phyloP scores from a whole-genome alignment of 768 basidiomycete genomes.

The Boletus vinaceobasis region DNA sequence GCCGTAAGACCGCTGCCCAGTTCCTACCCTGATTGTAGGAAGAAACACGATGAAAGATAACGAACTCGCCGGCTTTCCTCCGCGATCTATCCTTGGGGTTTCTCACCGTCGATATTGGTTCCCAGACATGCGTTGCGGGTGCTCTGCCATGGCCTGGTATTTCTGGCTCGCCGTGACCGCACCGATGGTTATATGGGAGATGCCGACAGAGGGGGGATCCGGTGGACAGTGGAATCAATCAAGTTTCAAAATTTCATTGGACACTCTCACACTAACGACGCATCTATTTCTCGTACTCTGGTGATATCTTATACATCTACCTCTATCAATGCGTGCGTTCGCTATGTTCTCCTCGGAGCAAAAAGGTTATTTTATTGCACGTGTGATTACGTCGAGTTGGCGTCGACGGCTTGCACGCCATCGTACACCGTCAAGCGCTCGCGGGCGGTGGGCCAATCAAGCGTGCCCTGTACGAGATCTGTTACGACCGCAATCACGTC shows the following conservation, averaged over 20 bases:
- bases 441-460: constrained; percentile 79
- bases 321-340: not conserved
- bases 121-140: constrained; percentile 6
- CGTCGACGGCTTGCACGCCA: constrained; percentile 86
- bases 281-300: not conserved
- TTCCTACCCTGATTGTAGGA: constrained; percentile 4
- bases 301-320: not conserved
- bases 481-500: constrained; percentile 80
- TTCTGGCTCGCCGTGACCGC: not conserved
- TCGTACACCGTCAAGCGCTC: constrained; percentile 72
- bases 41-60: not conserved
- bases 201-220: not conserved
- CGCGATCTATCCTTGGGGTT: constrained; percentile 1
- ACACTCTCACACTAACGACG: not conserved
- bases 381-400: not conserved
- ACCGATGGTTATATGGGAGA: not conserved
- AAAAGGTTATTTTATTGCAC: constrained; percentile 1
- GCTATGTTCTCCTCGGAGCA: constrained; percentile 16
- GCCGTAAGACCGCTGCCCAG: not conserved
- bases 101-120: not conserved
- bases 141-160: not conserved
- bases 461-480: constrained; percentile 69
- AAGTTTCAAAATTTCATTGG: not conserved
- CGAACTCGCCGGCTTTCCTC: not conserved
- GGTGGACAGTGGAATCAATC: not conserved